Evolutionary conservation across 192 early-diverging fungal genomes (phyloP).

Genomic region (Glomus cerebriforme): DNA sequence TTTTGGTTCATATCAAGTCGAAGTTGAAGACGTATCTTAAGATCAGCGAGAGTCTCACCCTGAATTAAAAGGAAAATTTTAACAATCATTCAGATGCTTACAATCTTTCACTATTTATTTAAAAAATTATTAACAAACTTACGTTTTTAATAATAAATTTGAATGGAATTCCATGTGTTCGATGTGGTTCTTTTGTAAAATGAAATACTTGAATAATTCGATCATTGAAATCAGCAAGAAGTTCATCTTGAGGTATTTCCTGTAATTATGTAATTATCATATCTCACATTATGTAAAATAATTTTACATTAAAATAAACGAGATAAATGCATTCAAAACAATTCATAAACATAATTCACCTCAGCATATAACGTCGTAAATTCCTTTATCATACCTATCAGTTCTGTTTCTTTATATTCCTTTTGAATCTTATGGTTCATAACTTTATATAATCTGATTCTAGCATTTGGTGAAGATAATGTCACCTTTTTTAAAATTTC

Average conservation of each 20-base stretch:
- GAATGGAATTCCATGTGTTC: constrained; percentile 85
- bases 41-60: constrained; percentile 70
- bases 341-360: constrained; percentile 34
- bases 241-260: constrained; percentile 55
- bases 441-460: constrained; percentile 63
- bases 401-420: constrained; percentile 48
- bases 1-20: constrained; percentile 79
- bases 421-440: constrained; percentile 47
- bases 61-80: constrained; percentile 33
- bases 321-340: no score
- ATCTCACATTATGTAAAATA: no score
- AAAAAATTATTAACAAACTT: constrained; percentile 4
- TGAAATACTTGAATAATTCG: constrained; percentile 70
- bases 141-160: constrained; percentile 63
- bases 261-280: constrained; percentile 5
- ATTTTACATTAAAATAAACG: no score
- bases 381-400: constrained; percentile 49
- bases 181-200: constrained; percentile 67
- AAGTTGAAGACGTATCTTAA: constrained; percentile 70
- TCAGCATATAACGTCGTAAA: constrained; percentile 61
- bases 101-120: neutral
- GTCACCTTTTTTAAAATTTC: constrained; percentile 54
- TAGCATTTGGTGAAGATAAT: constrained; percentile 43
- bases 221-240: constrained; percentile 38
- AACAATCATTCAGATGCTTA: no score